Percentiles rank a stretch among this genome's conserved stretches.
Conservation (phyloP, 139 green algal species). For the Tetraselmis striata region DNA sequence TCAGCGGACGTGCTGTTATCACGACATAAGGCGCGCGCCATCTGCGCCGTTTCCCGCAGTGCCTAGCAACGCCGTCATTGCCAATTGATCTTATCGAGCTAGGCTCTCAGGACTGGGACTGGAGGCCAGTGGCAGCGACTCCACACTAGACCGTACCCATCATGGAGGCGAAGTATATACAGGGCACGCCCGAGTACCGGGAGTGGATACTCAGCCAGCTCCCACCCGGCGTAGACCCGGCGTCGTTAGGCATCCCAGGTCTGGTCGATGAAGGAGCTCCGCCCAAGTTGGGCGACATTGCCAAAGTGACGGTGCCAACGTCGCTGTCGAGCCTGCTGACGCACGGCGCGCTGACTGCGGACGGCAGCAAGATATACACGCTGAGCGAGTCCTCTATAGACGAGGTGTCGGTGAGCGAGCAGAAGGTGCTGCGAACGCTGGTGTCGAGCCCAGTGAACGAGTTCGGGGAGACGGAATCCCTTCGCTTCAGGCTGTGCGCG, state of each 20-base stretch:
- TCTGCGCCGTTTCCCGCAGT: too few species aligned
- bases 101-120: too few species aligned
- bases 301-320: neutral
- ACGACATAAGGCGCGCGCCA: too few species aligned
- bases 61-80: too few species aligned
- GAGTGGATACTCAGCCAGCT: neutral
- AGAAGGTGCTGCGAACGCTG: neutral
- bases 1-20: too few species aligned
- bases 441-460: neutral
- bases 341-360: neutral
- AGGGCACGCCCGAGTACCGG: slow-evolving; percentile 1
- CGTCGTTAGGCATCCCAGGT: neutral
- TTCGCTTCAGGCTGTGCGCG: neutral
- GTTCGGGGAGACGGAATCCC: neutral
- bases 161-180: slow-evolving; percentile 4
- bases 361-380: neutral
- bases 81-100: too few species aligned
- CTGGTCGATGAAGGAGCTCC: neutral
- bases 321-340: neutral
- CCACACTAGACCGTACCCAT: too few species aligned
- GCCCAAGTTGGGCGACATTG: neutral
- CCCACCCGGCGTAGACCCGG: neutral
- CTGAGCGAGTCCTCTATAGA: neutral
- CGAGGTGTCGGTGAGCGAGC: neutral
- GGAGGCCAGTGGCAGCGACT: too few species aligned